These are phyloP conservation scores for Candida silvatica DNA, from an alignment of 805 yeast genomes.

Conservation along the genomic window DNA sequence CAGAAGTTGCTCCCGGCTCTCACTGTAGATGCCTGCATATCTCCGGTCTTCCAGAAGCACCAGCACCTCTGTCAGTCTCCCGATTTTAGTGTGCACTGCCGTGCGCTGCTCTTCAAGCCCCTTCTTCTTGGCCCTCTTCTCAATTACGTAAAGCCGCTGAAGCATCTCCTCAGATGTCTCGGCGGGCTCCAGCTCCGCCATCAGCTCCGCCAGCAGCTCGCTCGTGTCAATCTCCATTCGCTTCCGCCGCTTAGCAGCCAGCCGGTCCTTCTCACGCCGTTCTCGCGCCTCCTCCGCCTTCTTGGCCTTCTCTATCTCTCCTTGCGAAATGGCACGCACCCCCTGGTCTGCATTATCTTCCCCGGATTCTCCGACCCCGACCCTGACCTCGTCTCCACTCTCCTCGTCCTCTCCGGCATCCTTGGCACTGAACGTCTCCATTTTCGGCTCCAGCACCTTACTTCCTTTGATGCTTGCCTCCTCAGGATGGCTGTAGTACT, in stretches of 20 bases:
- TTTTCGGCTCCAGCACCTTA: slow-evolving; percentile 29
- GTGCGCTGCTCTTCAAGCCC: slow-evolving; percentile 14
- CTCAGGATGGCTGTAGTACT: neutral
- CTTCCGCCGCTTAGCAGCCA: slow-evolving; percentile 8
- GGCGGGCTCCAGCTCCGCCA: slow-evolving; percentile 41
- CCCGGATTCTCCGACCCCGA: slow-evolving; percentile 20
- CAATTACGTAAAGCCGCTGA: slow-evolving; percentile 27
- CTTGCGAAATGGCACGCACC: slow-evolving; percentile 13
- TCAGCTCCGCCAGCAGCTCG: slow-evolving; percentile 24
- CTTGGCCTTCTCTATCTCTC: slow-evolving; percentile 18
- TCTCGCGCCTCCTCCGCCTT: slow-evolving; percentile 14
- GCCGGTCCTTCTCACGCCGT: slow-evolving; percentile 16
- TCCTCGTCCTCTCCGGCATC: slow-evolving; percentile 51
- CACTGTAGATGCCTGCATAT: slow-evolving; percentile 38
- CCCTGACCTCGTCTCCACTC: slow-evolving; percentile 47
- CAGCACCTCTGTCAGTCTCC: slow-evolving; percentile 37
- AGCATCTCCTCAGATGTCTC: slow-evolving; percentile 55
- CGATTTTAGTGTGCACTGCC: neutral
- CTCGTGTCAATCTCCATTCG: slow-evolving; percentile 8
- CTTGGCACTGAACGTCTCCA: slow-evolving; percentile 56
- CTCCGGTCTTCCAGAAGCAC: slow-evolving; percentile 37
- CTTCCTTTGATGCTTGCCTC: too few relatives aligned
- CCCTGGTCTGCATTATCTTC: slow-evolving; percentile 20
- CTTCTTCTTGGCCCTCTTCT: slow-evolving; percentile 14
- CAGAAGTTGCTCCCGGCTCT: slow-evolving; percentile 47